These are phyloP conservation scores for Phylloporus rhodoxanthus DNA, from an alignment of 768 basidiomycete species.

Conservation along the genomic window DNA sequence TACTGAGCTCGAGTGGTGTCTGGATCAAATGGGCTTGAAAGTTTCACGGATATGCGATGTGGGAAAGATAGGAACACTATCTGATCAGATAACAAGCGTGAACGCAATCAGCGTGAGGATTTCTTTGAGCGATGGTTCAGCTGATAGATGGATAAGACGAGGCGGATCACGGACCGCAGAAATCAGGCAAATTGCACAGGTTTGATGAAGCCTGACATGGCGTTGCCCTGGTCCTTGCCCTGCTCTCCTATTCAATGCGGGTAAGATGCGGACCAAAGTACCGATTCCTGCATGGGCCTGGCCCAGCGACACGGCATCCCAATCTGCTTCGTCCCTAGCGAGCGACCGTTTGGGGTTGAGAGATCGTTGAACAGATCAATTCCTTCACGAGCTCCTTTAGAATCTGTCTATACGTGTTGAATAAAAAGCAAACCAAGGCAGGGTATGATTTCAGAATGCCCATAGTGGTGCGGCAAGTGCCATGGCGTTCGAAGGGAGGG, in stretches of 20 bases:
- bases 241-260: neutral
- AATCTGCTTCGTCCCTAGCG: no score
- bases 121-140: neutral
- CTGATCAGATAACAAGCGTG: neutral
- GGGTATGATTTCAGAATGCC: no score
- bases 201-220: neutral
- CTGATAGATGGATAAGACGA: neutral
- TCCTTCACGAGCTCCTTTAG: no score
- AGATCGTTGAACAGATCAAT: no score
- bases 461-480: no score
- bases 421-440: no score
- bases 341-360: no score
- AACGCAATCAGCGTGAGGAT: neutral
- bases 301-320: no score
- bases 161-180: neutral
- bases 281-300: no score
- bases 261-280: neutral
- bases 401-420: no score
- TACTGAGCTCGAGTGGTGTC: neutral
- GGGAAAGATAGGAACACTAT: neutral
- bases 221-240: no score
- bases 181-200: neutral
- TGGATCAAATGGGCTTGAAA: neutral
- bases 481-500: no score
- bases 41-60: slow-evolving; percentile 1